Percentiles rank a stretch among this genome's conserved stretches.
phyloP scores from a whole-genome alignment of 2,329 filamentous ascomycete genomes.

The Fusarium duplospermum region DNA sequence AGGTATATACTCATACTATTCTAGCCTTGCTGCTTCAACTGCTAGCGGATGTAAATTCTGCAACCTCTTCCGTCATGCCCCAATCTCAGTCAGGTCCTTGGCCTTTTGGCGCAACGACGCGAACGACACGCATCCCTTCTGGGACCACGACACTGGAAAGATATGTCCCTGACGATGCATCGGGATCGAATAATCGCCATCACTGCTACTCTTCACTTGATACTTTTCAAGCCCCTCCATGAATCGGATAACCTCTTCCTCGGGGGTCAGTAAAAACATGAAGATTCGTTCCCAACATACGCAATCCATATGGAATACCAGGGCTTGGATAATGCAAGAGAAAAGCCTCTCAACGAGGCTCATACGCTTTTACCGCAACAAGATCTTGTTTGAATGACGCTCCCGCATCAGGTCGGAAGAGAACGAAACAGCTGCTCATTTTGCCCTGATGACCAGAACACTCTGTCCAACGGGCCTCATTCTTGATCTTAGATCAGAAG shows the following conservation, averaged over 20 bases:
- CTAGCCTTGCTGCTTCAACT: neutral
- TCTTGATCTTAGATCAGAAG: neutral
- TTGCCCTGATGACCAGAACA: neutral
- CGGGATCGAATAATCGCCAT: neutral
- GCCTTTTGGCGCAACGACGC: neutral
- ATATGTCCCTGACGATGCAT: neutral
- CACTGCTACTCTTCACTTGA: neutral
- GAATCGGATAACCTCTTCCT: neutral
- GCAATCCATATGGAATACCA: neutral
- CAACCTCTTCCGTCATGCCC: neutral
- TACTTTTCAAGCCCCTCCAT: neutral
- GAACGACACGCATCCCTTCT: neutral
- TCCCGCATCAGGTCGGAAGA: neutral
- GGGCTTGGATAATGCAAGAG: neutral
- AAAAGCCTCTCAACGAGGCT: neutral
- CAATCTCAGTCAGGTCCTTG: neutral
- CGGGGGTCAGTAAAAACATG: neutral
- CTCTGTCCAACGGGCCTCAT: neutral
- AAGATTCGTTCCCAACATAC: neutral
- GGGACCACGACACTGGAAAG: neutral
- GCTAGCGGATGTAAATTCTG: neutral
- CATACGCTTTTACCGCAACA: neutral
- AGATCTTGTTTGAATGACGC: conserved; percentile 8
- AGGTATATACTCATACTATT: neutral
- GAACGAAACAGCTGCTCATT: neutral